These are phyloP conservation scores for Clonostachys sp. DNA, from an alignment of 2,329 filamentous ascomycete species.

Conservation along the genomic window DNA sequence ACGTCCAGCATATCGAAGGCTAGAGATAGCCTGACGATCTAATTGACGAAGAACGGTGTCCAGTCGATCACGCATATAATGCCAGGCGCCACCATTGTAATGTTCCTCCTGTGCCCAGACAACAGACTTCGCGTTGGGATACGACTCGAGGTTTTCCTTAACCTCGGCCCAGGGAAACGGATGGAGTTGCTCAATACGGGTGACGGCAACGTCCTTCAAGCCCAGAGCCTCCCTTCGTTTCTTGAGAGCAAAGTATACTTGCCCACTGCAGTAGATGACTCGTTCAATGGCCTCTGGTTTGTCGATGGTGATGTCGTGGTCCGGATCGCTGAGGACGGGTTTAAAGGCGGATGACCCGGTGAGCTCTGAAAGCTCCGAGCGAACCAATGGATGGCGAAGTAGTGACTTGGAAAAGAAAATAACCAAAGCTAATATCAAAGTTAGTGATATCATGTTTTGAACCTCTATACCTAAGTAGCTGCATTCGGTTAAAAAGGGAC, in stretches of 20 bases:
- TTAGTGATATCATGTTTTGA: neutral
- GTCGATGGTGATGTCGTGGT: slow-evolving; percentile 72
- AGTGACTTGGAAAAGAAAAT: slow-evolving; percentile 99
- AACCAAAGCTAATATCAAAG: slow-evolving; percentile 62
- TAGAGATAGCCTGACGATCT: slow-evolving; percentile 85
- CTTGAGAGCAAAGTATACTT: slow-evolving; percentile 85
- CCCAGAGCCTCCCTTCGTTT: slow-evolving; percentile 88
- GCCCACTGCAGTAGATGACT: slow-evolving; percentile 89
- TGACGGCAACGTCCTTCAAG: slow-evolving; percentile 88
- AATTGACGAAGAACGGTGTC: slow-evolving; percentile 95
- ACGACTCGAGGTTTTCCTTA: slow-evolving; percentile 92
- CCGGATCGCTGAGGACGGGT: slow-evolving; percentile 92
- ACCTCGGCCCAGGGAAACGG: slow-evolving; percentile 98
- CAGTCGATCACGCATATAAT: slow-evolving; percentile 92
- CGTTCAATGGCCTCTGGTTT: slow-evolving; percentile 84
- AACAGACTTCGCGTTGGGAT: slow-evolving; percentile 96
- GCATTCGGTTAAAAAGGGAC: neutral
- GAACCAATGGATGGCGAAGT: slow-evolving; percentile 87
- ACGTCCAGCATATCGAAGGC: slow-evolving; percentile 95
- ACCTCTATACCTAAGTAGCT: no score
- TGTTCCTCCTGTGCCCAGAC: slow-evolving; percentile 98
- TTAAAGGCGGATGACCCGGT: slow-evolving; percentile 84
- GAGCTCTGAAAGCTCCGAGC: slow-evolving; percentile 88
- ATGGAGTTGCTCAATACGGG: slow-evolving; percentile 94
- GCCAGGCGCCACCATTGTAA: slow-evolving; percentile 95